Conservation (phyloP, 2,329 filamentous ascomycete species). For the Sporothrix euskadiensis region DNA sequence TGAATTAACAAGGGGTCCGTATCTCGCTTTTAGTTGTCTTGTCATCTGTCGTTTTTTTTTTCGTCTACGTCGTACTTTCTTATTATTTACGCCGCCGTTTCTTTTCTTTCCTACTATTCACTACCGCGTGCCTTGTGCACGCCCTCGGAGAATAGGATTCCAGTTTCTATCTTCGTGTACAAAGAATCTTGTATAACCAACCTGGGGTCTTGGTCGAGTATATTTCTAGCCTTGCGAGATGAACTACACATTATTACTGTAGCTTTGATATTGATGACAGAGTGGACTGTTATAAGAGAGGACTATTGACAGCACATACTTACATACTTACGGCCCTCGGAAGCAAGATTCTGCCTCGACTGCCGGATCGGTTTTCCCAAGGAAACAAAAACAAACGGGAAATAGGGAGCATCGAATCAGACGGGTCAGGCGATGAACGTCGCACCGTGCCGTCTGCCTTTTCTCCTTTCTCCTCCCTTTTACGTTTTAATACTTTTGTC, state of each 20-base stretch:
- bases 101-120: background rate
- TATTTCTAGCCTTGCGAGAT: background rate
- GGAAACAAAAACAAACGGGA: background rate
- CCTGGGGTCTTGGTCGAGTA: background rate
- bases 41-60: background rate
- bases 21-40: background rate
- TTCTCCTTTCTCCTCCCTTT: background rate
- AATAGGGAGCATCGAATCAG: background rate
- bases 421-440: background rate
- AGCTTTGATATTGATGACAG: too few relatives aligned
- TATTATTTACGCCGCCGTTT: background rate
- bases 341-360: background rate
- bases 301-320: too few relatives aligned
- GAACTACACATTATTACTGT: too few relatives aligned
- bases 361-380: slow-evolving; percentile 1
- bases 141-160: background rate
- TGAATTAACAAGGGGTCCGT: background rate
- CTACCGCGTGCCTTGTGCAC: background rate
- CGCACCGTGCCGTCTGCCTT: background rate
- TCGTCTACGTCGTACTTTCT: background rate
- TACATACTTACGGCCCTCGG: background rate
- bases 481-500: too few relatives aligned
- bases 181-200: background rate
- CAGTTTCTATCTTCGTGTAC: background rate
- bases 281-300: too few relatives aligned